Evolutionary conservation across 2,329 filamentous ascomycete species (phyloP).

Genomic region (Sporothrix brasiliensis): DNA sequence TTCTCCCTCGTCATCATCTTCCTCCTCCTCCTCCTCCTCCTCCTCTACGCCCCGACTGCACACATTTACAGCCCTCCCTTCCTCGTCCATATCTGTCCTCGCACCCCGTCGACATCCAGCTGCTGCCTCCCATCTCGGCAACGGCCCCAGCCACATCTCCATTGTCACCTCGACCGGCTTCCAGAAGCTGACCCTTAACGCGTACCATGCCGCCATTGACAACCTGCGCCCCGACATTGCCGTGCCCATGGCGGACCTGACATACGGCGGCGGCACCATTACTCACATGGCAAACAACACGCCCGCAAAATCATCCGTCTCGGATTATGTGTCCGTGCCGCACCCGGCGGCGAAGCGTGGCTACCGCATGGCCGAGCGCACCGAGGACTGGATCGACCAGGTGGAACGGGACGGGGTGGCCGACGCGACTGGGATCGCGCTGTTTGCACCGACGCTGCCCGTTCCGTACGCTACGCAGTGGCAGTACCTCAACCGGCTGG

Average conservation of each 20-base stretch:
- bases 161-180: constrained; percentile 89
- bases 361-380: constrained; percentile 82
- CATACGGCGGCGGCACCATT: constrained; percentile 44
- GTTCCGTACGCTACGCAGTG: constrained; percentile 74
- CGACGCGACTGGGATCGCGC: constrained; percentile 41
- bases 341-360: constrained; percentile 67
- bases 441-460: constrained; percentile 72
- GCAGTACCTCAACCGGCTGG: constrained; percentile 75
- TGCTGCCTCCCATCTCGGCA: constrained; percentile 69
- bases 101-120: constrained; percentile 77
- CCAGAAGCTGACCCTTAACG: constrained; percentile 65
- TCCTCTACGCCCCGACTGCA: constrained; percentile 58
- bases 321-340: constrained; percentile 26
- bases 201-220: constrained; percentile 68
- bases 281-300: neutral
- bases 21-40: neutral
- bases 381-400: constrained; percentile 76
- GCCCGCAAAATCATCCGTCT: neutral
- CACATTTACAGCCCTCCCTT: constrained; percentile 73
- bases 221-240: constrained; percentile 78
- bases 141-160: constrained; percentile 70
- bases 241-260: constrained; percentile 75
- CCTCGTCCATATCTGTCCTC: constrained; percentile 68
- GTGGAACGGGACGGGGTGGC: constrained; percentile 56
- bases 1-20: neutral